These are phyloP conservation scores for Pulveroboletus sp. DNA, from an alignment of 768 basidiomycete genomes.

Conservation along the genomic window DNA sequence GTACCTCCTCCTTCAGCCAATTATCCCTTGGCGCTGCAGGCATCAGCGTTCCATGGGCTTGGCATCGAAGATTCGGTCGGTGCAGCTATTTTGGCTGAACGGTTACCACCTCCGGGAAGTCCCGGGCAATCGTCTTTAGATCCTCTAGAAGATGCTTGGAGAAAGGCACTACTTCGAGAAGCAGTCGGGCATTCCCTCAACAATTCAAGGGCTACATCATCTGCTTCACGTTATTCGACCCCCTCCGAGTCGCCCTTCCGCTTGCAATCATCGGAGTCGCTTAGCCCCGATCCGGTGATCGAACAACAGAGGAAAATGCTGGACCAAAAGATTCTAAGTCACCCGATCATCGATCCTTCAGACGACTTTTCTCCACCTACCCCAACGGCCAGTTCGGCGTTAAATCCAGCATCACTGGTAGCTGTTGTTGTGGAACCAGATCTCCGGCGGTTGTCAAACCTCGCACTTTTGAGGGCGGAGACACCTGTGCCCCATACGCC, in stretches of 20 bases:
- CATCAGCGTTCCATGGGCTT: conserved; percentile 68
- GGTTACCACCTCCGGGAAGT: conserved; percentile 60
- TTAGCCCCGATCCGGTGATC: conserved; percentile 12
- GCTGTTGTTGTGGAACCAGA: conserved; percentile 28
- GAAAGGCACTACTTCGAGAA: conserved; percentile 69
- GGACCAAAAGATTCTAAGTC: conserved; percentile 44
- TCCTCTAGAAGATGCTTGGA: conserved; percentile 63
- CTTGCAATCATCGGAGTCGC: conserved; percentile 22
- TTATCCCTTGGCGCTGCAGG: conserved; percentile 72
- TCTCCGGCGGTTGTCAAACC: conserved; percentile 37
- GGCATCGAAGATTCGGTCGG: conserved; percentile 73
- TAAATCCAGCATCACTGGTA: conserved; percentile 10
- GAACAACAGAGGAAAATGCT: conserved; percentile 27
- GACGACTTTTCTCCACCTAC: conserved; percentile 30
- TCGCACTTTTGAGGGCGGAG: conserved; percentile 54
- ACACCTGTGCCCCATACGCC: conserved; percentile 63
- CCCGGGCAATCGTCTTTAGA: conserved; percentile 57
- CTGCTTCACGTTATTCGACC: conserved; percentile 35
- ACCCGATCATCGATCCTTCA: conserved; percentile 35
- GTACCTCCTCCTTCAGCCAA: conserved; percentile 64
- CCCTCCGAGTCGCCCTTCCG: conserved; percentile 30
- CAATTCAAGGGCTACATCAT: conserved; percentile 46
- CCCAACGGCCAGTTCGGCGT: conserved; percentile 3
- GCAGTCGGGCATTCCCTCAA: conserved; percentile 76
- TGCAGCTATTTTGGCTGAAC: conserved; percentile 71